Conservation (phyloP, 2,329 filamentous ascomycete genomes). For the Xenoacremonium recifei region DNA sequence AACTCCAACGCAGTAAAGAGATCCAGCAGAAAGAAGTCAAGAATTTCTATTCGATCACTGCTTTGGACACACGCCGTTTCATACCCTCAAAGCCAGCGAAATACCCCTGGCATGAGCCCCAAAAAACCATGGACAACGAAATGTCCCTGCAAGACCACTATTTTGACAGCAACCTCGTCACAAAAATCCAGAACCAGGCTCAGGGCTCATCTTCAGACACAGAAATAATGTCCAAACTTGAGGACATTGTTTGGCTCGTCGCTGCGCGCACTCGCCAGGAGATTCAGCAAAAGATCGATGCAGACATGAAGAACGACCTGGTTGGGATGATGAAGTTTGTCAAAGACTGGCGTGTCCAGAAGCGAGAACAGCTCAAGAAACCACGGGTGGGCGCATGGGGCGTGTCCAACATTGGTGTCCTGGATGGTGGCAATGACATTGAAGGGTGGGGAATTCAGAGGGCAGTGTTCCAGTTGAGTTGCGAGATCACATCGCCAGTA, state of each 20-base stretch:
- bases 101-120: no score
- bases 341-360: conserved; percentile 21
- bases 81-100: no score
- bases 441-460: no score
- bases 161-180: conserved; percentile 1
- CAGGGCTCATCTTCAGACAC: conserved; percentile 9
- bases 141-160: conserved; percentile 8
- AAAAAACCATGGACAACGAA: conserved; percentile 14
- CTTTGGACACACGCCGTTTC: no score
- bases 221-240: conserved; percentile 5
- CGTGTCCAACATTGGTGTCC: conserved; percentile 27
- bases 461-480: no score
- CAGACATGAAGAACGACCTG: conserved; percentile 22
- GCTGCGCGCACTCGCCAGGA: conserved; percentile 8
- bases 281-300: conserved; percentile 14
- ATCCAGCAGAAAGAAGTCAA: no score
- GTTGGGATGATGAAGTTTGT: conserved; percentile 23
- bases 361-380: conserved; percentile 16
- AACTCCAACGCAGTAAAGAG: no score
- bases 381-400: conserved; percentile 20
- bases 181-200: background rate
- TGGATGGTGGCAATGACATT: conserved; percentile 16
- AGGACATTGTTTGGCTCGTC: conserved; percentile 22
- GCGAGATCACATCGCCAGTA: no score
- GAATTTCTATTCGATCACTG: no score